Base-by-base conservation (phyloP, 2,329 filamentous ascomycete species). In the Mycosphaerella sp. region DNA sequence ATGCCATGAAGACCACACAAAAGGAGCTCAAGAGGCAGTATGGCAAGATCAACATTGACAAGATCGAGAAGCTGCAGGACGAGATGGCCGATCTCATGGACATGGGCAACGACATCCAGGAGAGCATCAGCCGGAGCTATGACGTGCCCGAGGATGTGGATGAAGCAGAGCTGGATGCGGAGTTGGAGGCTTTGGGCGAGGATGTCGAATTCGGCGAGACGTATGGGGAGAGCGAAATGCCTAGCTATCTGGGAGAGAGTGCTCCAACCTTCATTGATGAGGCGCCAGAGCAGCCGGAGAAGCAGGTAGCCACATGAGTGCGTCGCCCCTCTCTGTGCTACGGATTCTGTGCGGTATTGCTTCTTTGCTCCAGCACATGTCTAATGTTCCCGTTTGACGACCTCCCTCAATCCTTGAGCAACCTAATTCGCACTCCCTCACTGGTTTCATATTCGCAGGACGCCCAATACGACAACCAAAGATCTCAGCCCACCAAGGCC, bases 81-180 rank as follows among this genome's bases (percentile, higher is more conserved):
- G 91, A 98, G 73, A 97, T 98, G 93, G 90, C 90, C 5, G 93
- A 98, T 71, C 70, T 98, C 63, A 87, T 98, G 81, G 93, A 98
- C 66, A 85, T 96, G 55, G 91, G 93, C 3, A 97, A 97, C 70
- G 93, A 98, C 71, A 98, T 98, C 53, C 89, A 98, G 72, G 93
- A 97, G 73, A 90, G 86, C 59, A 85, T 98, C 51, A 85, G 86
- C 54, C 74, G 93, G 58, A 87, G 87, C 60, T 98, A 98, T 70
- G 91, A 97, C 67, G 79, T 98, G 32, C 93, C 93, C 0, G 93
- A 98, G 64, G 93, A 97, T 69, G 89, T 98, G 17, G 91, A 97
- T 68, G 93, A 98, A 80, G 83, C 86, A 1, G 93, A 98, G 74
- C 72, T 98, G 55, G 93, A 98, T 73, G 93, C 93, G 3, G 93